phyloP scores from a whole-genome alignment of 495 filamentous ascomycete genomes.

The Elasticomyces elasticus region DNA sequence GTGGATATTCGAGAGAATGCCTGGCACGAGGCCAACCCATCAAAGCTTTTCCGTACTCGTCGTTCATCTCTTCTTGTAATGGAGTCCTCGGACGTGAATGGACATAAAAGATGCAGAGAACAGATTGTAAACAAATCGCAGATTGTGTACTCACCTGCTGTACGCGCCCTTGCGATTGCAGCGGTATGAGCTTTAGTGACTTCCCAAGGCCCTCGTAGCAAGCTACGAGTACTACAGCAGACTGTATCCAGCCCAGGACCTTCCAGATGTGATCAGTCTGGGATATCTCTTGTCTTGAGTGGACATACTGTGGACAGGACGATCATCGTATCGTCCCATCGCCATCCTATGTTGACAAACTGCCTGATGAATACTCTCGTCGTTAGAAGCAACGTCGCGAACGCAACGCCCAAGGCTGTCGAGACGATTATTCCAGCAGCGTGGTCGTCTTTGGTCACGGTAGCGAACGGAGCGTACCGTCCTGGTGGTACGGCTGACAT shows the following conservation, averaged over 20 bases:
- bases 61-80: no score
- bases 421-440: conserved; percentile 9
- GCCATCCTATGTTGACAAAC: background rate
- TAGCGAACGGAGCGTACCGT: conserved; percentile 7
- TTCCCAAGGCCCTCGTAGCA: conserved; percentile 5
- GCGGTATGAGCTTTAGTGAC: conserved; percentile 1
- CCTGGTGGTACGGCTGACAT: conserved; percentile 2
- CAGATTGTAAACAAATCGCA: background rate
- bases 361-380: conserved; percentile 2
- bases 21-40: no score
- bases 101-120: background rate
- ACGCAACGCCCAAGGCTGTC: conserved; percentile 4
- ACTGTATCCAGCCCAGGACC: conserved; percentile 5
- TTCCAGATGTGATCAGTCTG: no score
- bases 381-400: background rate
- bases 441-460: conserved; percentile 11
- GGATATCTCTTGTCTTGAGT: no score
- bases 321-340: conserved; percentile 1
- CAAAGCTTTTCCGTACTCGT: no score
- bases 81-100: no score
- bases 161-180: background rate
- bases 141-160: background rate
- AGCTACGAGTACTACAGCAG: conserved; percentile 1
- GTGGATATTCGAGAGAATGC: background rate
- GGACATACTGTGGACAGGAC: conserved; percentile 1